Base-by-base conservation (phyloP, 176 grass and related monocot genomes). In the Tuctoria greenei region DNA sequence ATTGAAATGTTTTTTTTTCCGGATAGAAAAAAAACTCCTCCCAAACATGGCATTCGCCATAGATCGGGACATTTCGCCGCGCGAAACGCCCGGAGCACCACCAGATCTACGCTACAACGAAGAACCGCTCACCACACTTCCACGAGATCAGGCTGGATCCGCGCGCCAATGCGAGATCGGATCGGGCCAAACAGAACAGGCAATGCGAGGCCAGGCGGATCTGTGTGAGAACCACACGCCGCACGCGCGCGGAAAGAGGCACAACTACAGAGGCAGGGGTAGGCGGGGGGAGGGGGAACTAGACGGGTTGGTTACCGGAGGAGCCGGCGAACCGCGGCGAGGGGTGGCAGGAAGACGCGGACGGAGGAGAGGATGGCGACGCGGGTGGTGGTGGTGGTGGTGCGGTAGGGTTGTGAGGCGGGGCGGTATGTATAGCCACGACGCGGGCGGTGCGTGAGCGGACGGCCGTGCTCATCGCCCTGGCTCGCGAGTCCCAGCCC, bases 141-240 rank as follows among this genome's bases (percentile, higher is more conserved):
- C 16, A 1, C 69, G 45, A 63, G 75, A 83, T 83, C 80, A 74
- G 27, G 69, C 11, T 37, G 69, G 86, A 79, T 74, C 86, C 86
- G 38, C 68, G 45, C 24, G 55, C 13, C 2, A 37, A 21, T n/a
- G 47, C 75, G 56, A 80, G 81, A 80, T 84, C 63, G 14, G 79
- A 77, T 84, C 81, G 64, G 64, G 27, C 84, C 69, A 5, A 58
- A 6, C 63, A 58, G 40, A 34, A 45, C n/a, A 40, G 4, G 79
- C 68, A 88, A 88, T 79, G 86, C 69, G 27, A 28, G 69, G 86
- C 69, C 21, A 28, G 69, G 61, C 75, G 80, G 75, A 74, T 83
- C 79, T 72, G 58, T 8, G 20, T 7, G 24, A 8, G 64, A 41
- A 40, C 42, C n/a, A 42, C 21, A 34, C 28, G 77, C 51, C 1